Percentiles rank a stretch among this genome's conserved stretches.
Evolutionary conservation across 2,329 filamentous ascomycete genomes (phyloP).

Genomic region (Colletotrichum chrysophilum): DNA sequence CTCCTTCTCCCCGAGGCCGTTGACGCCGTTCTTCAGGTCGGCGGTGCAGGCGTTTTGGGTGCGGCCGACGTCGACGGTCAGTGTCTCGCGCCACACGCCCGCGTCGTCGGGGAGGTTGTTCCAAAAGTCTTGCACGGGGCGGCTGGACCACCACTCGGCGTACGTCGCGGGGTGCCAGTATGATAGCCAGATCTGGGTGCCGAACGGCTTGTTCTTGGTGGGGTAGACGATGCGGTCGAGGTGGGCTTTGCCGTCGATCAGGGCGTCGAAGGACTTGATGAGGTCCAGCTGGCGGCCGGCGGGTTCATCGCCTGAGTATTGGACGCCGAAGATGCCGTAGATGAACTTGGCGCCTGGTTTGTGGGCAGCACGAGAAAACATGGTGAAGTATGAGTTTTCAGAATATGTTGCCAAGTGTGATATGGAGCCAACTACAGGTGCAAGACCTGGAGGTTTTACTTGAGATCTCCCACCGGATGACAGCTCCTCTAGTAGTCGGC

Average conservation of each 20-base stretch:
- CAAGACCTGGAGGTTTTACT: neutral
- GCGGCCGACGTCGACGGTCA: neutral
- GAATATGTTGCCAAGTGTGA: neutral
- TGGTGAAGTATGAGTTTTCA: neutral
- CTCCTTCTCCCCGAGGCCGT: neutral
- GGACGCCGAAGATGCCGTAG: neutral
- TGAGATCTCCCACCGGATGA: neutral
- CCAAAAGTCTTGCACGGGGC: neutral
- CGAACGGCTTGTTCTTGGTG: neutral
- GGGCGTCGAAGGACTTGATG: neutral
- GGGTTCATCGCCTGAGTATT: neutral
- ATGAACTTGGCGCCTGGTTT: neutral
- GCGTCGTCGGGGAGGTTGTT: neutral
- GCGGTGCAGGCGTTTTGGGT: neutral
- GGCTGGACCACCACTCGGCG: neutral
- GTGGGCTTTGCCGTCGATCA: neutral
- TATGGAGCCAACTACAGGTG: fast-evolving
- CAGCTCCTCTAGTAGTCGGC: neutral
- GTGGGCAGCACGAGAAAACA: neutral
- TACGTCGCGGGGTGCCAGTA: neutral
- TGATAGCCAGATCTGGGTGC: neutral
- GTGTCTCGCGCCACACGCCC: neutral
- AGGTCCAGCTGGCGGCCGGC: neutral
- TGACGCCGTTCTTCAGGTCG: neutral
- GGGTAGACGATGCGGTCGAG: neutral